phyloP scores from a whole-genome alignment of 78 protist genomes.

The Dictyostelium brefeldianum region DNA sequence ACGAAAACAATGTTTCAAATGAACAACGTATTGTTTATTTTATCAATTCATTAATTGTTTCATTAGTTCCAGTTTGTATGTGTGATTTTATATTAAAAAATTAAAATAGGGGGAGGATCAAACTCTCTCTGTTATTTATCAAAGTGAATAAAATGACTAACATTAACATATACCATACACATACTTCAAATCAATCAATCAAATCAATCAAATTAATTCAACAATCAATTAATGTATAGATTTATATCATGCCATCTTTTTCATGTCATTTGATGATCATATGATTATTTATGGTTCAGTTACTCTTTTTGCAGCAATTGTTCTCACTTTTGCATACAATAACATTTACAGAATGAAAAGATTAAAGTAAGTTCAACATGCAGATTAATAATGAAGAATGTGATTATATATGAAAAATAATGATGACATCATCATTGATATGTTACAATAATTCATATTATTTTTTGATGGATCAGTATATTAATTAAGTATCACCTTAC shows the following conservation, averaged over 20 bases:
- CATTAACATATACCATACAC: neutral
- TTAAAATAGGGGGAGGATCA: too few species aligned
- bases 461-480: neutral
- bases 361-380: conserved; percentile 38
- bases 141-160: neutral
- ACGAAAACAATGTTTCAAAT: conserved; percentile 60
- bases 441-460: too few species aligned
- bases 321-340: conserved; percentile 66
- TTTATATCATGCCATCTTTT: conserved; percentile 73
- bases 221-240: conserved; percentile 8
- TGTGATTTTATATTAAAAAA: neutral
- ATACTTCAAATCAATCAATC: neutral
- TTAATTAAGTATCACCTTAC: neutral
- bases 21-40: conserved; percentile 74
- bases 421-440: neutral
- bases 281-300: conserved; percentile 69
- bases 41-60: conserved; percentile 43
- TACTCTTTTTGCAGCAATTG: conserved; percentile 60
- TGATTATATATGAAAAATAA: neutral
- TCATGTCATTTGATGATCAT: conserved; percentile 38
- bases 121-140: too few species aligned
- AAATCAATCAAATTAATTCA: too few species aligned
- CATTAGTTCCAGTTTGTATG: conserved; percentile 76
- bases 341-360: conserved; percentile 70
- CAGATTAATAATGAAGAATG: neutral